Conservation (phyloP, 2,329 filamentous ascomycete genomes). For the Conoideocrella luteorostrata region DNA sequence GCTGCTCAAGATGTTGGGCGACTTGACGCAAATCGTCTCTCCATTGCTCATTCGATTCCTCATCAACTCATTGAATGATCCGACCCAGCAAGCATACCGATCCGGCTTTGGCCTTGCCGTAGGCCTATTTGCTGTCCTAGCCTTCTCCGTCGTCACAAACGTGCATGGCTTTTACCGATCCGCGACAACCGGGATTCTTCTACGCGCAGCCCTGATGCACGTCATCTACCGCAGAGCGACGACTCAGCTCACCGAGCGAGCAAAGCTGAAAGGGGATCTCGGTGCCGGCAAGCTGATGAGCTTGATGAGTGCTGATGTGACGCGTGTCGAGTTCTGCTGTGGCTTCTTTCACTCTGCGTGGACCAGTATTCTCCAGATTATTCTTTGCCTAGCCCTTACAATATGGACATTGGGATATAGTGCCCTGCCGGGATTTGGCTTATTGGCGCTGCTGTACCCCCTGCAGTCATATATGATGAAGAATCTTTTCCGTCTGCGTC, state of each 20-base stretch:
- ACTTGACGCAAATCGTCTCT: constrained; percentile 18
- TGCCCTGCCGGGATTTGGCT: constrained; percentile 19
- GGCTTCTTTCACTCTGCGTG: constrained; percentile 24
- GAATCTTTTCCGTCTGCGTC: constrained; percentile 16
- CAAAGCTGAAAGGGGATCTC: constrained; percentile 15
- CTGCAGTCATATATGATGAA: constrained; percentile 17
- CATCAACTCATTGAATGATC: constrained; percentile 15
- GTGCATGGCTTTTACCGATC: constrained; percentile 21
- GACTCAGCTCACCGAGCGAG: constrained; percentile 11
- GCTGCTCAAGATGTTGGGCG: constrained; percentile 19
- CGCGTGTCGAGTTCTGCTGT: constrained; percentile 24
- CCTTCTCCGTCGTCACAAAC: constrained; percentile 18
- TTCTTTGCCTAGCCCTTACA: constrained; percentile 17
- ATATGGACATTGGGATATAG: constrained; percentile 19
- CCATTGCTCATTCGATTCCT: constrained; percentile 20
- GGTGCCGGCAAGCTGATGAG: constrained; percentile 24
- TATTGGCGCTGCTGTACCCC: constrained; percentile 18
- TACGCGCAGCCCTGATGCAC: constrained; percentile 16
- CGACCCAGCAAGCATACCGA: constrained; percentile 9
- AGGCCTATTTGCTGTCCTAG: constrained; percentile 18
- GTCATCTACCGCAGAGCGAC: constrained; percentile 16
- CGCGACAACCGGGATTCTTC: constrained; percentile 14
- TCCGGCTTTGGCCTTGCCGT: constrained; percentile 19
- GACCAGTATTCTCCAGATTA: constrained; percentile 25
- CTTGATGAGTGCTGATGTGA: constrained; percentile 25